These are phyloP conservation scores for Hansenula sp. DNA, from an alignment of 1,139 yeast genomes.

Conservation along the genomic window DNA sequence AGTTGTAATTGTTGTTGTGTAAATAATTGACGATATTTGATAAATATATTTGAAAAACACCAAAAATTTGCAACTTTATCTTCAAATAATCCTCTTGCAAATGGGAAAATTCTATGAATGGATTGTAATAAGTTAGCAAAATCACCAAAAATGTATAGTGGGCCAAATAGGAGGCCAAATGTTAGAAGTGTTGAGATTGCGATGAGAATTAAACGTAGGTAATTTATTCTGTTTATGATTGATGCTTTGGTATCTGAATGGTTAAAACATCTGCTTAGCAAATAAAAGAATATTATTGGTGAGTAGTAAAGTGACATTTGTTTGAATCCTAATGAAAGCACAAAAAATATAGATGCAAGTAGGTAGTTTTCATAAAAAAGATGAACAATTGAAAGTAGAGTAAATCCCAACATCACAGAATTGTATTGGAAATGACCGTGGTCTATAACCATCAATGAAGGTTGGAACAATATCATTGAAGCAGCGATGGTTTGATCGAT, in stretches of 20 bases:
- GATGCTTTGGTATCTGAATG: conserved; percentile 13
- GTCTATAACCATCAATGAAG: conserved; percentile 78
- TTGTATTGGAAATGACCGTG: conserved; percentile 98
- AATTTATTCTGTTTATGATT: conserved; percentile 27
- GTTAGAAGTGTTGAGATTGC: conserved; percentile 60
- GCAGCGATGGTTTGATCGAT: conserved; percentile 76
- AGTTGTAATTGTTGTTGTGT: conserved; percentile 55
- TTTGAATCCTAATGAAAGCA: conserved; percentile 75
- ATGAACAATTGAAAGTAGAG: conserved; percentile 63
- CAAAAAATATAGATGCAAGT: conserved; percentile 76
- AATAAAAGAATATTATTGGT: conserved; percentile 77
- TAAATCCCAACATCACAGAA: conserved; percentile 87
- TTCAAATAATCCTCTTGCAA: conserved; percentile 91
- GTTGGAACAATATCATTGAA: conserved; percentile 74
- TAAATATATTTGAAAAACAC: conserved; percentile 80
- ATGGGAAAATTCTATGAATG: conserved; percentile 78
- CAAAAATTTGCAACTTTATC: conserved; percentile 97
- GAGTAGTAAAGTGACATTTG: conserved; percentile 96
- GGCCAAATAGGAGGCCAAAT: conserved; percentile 49
- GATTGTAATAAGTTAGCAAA: conserved; percentile 37
- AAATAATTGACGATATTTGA: conserved; percentile 63
- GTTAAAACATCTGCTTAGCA: conserved; percentile 31
- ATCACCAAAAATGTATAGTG: conserved; percentile 48
- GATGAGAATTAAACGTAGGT: conserved; percentile 52
- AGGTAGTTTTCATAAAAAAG: conserved; percentile 59